A percentile compares a stretch with the other conserved stretches of the same genome.
phyloP scores from a whole-genome alignment of 2,329 filamentous ascomycete genomes.

The Xylaria sp. region DNA sequence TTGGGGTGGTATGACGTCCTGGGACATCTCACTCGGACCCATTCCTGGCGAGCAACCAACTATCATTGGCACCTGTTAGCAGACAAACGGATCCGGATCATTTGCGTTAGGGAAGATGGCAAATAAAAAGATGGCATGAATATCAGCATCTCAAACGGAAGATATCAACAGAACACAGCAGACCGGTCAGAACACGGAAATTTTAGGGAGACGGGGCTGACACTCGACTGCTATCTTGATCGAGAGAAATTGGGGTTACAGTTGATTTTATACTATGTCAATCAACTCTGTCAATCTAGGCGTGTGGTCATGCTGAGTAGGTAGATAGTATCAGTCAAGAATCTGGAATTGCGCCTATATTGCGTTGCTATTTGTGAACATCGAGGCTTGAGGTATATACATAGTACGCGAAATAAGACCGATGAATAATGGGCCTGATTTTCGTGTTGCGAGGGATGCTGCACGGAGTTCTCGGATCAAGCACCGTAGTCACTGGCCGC shows the following conservation, averaged over 20 bases:
- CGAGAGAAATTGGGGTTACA: constrained; percentile 1
- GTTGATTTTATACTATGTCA: background rate
- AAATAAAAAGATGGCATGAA: background rate
- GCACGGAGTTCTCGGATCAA: background rate
- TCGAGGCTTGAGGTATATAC: background rate
- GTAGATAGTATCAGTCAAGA: background rate
- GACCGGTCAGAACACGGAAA: background rate
- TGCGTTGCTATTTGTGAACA: background rate
- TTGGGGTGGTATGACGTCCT: constrained; percentile 47
- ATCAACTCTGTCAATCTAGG: background rate
- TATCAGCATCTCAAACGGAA: background rate
- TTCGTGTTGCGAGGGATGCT: background rate
- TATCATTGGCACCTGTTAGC: constrained; percentile 39
- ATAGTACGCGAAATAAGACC: background rate
- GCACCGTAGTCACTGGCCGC: background rate
- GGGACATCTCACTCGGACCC: constrained; percentile 42
- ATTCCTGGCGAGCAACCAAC: constrained; percentile 44
- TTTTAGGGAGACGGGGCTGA: background rate
- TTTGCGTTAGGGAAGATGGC: background rate
- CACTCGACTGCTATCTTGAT: constrained; percentile 16
- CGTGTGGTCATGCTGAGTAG: background rate
- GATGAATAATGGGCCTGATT: background rate
- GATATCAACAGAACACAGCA: background rate
- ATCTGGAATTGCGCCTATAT: background rate
- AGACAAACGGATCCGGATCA: background rate